Conservation (phyloP, 208 protist genomes). For the Leishmania major region DNA sequence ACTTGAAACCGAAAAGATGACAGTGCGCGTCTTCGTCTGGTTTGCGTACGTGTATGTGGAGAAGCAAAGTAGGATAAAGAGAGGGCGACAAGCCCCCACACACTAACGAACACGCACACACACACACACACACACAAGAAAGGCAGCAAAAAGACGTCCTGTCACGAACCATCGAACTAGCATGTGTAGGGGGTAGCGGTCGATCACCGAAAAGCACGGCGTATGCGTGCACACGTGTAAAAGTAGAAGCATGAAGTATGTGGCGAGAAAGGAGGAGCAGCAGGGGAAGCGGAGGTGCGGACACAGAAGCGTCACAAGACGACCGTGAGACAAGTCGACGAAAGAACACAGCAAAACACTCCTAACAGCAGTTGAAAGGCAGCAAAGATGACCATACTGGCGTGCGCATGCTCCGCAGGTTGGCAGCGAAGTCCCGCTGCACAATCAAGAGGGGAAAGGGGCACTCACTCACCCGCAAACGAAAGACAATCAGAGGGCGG, state of each 20-base stretch:
- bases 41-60: neutral
- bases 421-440: neutral
- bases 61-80: slow-evolving; percentile 6
- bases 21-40: neutral
- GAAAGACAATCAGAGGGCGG: neutral
- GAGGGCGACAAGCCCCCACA: neutral
- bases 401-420: neutral
- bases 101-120: neutral
- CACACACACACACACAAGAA: neutral
- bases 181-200: neutral
- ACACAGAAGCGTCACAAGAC: neutral
- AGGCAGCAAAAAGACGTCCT: neutral
- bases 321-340: neutral
- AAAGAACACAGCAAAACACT: neutral
- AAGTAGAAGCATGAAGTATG: neutral
- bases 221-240: neutral
- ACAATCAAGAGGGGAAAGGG: neutral
- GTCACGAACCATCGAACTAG: neutral
- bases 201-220: neutral
- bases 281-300: neutral
- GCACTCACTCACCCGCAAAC: neutral
- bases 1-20: neutral
- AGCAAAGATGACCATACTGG: neutral
- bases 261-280: neutral
- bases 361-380: neutral